Evolutionary conservation across 2,329 filamentous ascomycete genomes (phyloP), one percentile per base, ranked within the genome.

Genomic region (Diaporthe amygdali): DNA sequence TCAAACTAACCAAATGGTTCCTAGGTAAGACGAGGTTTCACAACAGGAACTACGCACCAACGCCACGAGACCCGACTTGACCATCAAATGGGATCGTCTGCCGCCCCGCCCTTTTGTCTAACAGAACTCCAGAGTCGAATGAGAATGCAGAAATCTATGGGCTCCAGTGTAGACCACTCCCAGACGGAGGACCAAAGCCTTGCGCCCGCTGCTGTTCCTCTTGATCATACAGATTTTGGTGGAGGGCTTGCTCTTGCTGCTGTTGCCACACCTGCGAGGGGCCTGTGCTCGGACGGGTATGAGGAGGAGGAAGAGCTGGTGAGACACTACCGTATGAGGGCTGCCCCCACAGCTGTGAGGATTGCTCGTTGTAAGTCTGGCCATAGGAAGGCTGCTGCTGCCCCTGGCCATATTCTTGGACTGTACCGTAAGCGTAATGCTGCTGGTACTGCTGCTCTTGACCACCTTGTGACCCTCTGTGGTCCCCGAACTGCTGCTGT

Each of bases 211-310:
- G 66, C 30, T 49, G 39, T 46, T 30, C 41, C 41, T 68, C 52
- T 25, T 32, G 66, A 27, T 37, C 20, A 8, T 20, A 15, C 2
- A 68, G 30, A 25, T 20, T 37, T 37, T 68, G 66, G 25, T 68
- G 39, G 25, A 68, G n/a, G 30, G 66, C 41, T 39, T 59, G 41
- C 15, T 68, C 52, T 8, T 68, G 66, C 44, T 49, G 66, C 30
- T n/a, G 52, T n/a, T 59, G 66, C 66, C 44, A 68, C 5, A 37
- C 8, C 52, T 59, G 52, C 32, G 32, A 39, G 5, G 41, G 30
- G 15, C 25, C 52, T 6, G 37, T 27, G 15, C 8, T n/a, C 6
- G 66, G 66, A 12, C 66, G 41, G 12, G 66, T 49, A 30, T 68
- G 52, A 34, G 52, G 52, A 17, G 52, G 52, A 32, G 41, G 52